A percentile compares a stretch with the other conserved stretches of the same genome.
Conservation (phyloP, 2,329 filamentous ascomycete species). For the Proliferodiscus dingleyae region DNA sequence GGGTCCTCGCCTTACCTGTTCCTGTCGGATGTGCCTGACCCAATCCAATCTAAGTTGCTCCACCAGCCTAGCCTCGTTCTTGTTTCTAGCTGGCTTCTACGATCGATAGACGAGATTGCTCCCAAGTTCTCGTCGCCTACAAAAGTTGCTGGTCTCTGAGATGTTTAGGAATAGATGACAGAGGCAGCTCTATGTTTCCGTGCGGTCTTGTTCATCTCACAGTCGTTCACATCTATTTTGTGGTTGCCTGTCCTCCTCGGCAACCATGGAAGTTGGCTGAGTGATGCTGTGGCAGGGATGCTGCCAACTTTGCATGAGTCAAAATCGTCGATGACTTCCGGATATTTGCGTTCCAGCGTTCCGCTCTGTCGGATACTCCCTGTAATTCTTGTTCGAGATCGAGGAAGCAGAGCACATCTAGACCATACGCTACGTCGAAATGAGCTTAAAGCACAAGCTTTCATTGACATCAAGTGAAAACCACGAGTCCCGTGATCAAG, state of each 20-base stretch:
- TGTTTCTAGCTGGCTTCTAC: constrained; percentile 15
- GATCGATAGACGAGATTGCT: constrained; percentile 11
- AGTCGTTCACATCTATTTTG: not conserved
- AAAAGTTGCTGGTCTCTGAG: too few relatives aligned
- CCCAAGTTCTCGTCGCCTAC: too few relatives aligned
- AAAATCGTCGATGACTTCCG: constrained; percentile 17
- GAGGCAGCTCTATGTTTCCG: not conserved
- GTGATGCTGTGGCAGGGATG: too few relatives aligned
- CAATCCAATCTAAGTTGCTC: constrained; percentile 5
- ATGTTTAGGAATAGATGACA: too few relatives aligned
- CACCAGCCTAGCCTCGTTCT: constrained; percentile 1
- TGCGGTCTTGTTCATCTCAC: not conserved
- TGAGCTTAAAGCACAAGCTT: too few relatives aligned
- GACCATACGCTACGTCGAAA: too few relatives aligned
- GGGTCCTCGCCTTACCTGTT: not conserved
- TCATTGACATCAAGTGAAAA: too few relatives aligned
- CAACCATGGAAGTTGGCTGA: constrained; percentile 2
- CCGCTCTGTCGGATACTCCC: too few relatives aligned
- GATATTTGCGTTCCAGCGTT: constrained; percentile 20
- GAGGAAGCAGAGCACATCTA: too few relatives aligned
- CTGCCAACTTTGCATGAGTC: constrained; percentile 21
- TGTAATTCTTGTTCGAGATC: too few relatives aligned
- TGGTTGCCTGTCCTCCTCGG: not conserved
- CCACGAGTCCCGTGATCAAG: too few relatives aligned
- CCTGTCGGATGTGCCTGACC: not conserved